Evolutionary conservation across 1,139 yeast genomes (phyloP), one percentile per base, ranked within the genome.

Genomic region (Nakaseomyces delphensis): DNA sequence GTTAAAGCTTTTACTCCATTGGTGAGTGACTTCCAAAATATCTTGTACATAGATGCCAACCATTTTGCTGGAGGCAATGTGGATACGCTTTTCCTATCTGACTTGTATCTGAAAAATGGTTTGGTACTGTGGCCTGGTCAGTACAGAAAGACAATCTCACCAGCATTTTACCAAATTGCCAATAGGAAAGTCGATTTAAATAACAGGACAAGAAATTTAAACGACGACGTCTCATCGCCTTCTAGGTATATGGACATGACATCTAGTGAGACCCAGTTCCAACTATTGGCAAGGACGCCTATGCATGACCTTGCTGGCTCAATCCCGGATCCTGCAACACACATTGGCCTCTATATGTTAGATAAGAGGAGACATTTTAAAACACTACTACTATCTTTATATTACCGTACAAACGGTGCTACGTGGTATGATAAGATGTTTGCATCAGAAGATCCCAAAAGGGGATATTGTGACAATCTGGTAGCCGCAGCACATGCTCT

Each of bases 101-200:
- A 60, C 13, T 59, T 60, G 3, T 69, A 59, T 51, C 33, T 47
- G 11, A 52, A 63, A 8, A 48, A 53, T 19, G 69, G 70, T 1
- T 45, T 71, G 29, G 59, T 71, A 1, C 38, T 79, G n/a, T 81
- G 89, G 89, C 87, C 89, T 3, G 86, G 79, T 56, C 75, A 74
- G 45, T 80, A 86, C 85, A 66, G 73, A 43, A 68, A 87, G 51
- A 70, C 79, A 1, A 73, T 79, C 0, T 67, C 79, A 3, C 87
- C 87, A 1, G 61, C 56, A 20, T 77, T 66, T 50, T 80, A 77
- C 53, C 72, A 77, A 3, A 69, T 79, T 42, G 76, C 82, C 1
- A 74, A 71, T 3, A 56, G 71, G 2, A 49, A 56, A 7, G 59
- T 73, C 9, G 57, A 59, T 37, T 25, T 50, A 29, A 46, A 42